Conservation (phyloP, 441 rosid genomes). For the Croton setiger region DNA sequence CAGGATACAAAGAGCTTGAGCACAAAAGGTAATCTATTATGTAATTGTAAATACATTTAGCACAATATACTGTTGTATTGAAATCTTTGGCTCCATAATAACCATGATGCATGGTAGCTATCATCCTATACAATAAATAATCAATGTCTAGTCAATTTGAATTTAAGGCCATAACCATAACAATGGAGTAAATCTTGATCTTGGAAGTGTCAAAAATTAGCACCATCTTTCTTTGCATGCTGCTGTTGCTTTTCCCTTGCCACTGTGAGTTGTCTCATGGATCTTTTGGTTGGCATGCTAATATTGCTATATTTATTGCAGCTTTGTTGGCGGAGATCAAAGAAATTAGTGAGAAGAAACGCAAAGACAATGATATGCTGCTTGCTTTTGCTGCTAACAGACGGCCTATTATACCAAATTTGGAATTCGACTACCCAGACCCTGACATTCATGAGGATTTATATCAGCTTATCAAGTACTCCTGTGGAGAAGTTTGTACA, state of each 20-base stretch:
- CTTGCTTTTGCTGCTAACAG: constrained; percentile 89
- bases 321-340: constrained; percentile 86
- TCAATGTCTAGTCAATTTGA: neutral
- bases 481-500: constrained; percentile 93
- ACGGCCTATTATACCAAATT: constrained; percentile 55
- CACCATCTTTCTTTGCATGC: neutral
- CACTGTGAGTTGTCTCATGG: neutral
- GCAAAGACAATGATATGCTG: constrained; percentile 74
- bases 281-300: constrained; percentile 16
- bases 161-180: neutral
- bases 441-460: constrained; percentile 89
- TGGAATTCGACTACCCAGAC: constrained; percentile 88
- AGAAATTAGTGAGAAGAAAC: constrained; percentile 82
- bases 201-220: neutral
- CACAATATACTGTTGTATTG: neutral
- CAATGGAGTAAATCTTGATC: neutral
- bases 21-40: constrained; percentile 66
- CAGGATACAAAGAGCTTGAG: constrained; percentile 93
- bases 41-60: neutral
- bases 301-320: constrained; percentile 36
- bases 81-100: neutral
- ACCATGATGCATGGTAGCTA: neutral
- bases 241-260: neutral
- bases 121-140: constrained; percentile 6
- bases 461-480: constrained; percentile 90